Evolutionary conservation across 2,329 filamentous ascomycete genomes (phyloP).

Genomic region (Neopestalotiopsis sp.): DNA sequence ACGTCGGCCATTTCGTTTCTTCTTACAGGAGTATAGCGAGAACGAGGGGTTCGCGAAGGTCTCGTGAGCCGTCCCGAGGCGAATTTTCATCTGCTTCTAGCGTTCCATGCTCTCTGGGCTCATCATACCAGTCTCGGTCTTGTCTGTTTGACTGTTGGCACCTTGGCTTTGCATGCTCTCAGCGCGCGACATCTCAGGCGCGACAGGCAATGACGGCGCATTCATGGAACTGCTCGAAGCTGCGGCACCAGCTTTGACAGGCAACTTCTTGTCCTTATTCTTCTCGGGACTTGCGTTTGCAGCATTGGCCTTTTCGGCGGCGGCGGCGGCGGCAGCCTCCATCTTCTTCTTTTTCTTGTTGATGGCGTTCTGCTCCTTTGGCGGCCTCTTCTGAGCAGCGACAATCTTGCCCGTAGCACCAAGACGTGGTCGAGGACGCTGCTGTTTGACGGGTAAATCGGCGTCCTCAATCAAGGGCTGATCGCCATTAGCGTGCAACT

Average conservation of each 20-base stretch:
- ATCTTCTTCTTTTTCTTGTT: conserved; percentile 89
- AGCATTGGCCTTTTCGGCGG: conserved; percentile 38
- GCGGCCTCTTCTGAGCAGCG: conserved; percentile 80
- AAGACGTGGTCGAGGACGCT: conserved; percentile 70
- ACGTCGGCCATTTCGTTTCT: not conserved
- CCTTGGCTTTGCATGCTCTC: conserved; percentile 56
- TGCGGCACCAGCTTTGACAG: conserved; percentile 42
- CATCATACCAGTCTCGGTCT: conserved; percentile 79
- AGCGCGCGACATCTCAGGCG: conserved; percentile 60
- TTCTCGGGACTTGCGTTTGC: conserved; percentile 43
- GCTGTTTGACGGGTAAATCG: conserved; percentile 90
- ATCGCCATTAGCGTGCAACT: conserved; percentile 82
- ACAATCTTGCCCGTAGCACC: conserved; percentile 83
- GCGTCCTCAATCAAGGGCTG: conserved; percentile 91
- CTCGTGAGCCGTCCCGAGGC: conserved; percentile 17
- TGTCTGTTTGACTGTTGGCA: conserved; percentile 68
- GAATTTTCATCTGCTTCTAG: conserved; percentile 27
- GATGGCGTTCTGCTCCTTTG: conserved; percentile 81
- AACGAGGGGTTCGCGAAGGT: conserved; percentile 15
- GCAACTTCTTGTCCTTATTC: conserved; percentile 52
- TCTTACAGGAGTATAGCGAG: not conserved
- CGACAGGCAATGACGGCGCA: conserved; percentile 42
- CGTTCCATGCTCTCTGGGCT: conserved; percentile 78
- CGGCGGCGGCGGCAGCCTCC: conserved; percentile 60
- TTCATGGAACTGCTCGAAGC: conserved; percentile 41